phyloP scores from a whole-genome alignment of 1,139 yeast species.

The Kodamaea plutei region DNA sequence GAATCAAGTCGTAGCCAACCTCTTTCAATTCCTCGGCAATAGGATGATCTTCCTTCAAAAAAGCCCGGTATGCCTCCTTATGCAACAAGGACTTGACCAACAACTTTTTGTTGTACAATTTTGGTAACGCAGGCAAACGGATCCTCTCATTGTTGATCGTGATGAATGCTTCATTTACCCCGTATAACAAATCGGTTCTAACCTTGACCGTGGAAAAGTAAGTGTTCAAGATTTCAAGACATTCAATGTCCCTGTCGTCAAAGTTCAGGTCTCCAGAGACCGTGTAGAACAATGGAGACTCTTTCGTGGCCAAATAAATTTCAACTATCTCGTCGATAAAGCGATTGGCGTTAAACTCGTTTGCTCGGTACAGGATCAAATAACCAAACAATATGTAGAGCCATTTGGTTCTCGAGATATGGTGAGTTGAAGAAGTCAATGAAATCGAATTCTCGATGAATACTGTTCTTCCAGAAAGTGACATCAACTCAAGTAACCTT shows the following conservation, averaged over 20 bases:
- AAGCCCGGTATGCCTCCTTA: constrained; percentile 36
- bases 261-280: constrained; percentile 5
- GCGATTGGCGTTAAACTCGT: constrained; percentile 21
- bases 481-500: constrained; percentile 23
- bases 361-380: constrained; percentile 22
- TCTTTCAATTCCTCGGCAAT: constrained; percentile 23
- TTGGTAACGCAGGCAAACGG: constrained; percentile 35
- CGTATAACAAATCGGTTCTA: constrained; percentile 20
- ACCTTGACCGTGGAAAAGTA: constrained; percentile 25
- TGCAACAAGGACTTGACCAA: constrained; percentile 39
- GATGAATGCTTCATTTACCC: constrained; percentile 14
- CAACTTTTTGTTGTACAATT: constrained; percentile 26
- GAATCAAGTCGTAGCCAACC: constrained; percentile 16
- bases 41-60: constrained; percentile 27
- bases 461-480: background rate
- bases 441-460: constrained; percentile 6
- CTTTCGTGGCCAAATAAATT: constrained; percentile 25
- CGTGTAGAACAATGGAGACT: constrained; percentile 11
- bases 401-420: constrained; percentile 20
- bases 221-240: constrained; percentile 14
- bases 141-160: constrained; percentile 22
- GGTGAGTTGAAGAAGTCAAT: constrained; percentile 2
- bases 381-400: constrained; percentile 39
- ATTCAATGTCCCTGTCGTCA: constrained; percentile 12
- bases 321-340: constrained; percentile 30